Evolutionary conservation across 305 asterid species (phyloP).

Genomic region (Solanum chacoense): DNA sequence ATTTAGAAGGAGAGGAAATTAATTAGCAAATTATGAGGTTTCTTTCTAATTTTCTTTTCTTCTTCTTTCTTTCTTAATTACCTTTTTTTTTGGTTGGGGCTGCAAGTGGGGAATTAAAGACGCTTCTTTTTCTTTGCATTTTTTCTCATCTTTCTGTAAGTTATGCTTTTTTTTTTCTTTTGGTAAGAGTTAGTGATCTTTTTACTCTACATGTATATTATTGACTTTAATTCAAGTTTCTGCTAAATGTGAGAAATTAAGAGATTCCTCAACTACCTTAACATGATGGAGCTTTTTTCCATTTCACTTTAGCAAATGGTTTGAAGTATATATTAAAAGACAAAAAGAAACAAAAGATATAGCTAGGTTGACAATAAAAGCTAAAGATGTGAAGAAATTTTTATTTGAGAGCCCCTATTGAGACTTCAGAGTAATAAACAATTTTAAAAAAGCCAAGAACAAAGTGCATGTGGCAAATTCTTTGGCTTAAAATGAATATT

Average conservation of each 20-base stretch:
- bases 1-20: background rate
- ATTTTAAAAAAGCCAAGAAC: background rate
- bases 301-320: background rate
- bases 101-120: background rate
- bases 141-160: background rate
- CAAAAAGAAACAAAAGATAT: background rate
- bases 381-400: background rate
- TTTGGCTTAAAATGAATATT: background rate
- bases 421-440: background rate
- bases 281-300: background rate
- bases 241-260: background rate
- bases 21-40: background rate
- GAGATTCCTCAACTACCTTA: background rate
- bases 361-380: background rate
- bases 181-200: background rate
- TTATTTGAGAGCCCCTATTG: background rate
- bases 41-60: background rate
- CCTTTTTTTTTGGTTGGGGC: background rate
- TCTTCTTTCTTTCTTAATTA: background rate
- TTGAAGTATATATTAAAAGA: background rate
- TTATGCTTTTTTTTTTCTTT: background rate
- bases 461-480: background rate
- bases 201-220: background rate
- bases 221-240: background rate
- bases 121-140: background rate